Evolutionary conservation across 139 green algal genomes (phyloP).

Genomic region (Chlamydomonas incerta): DNA sequence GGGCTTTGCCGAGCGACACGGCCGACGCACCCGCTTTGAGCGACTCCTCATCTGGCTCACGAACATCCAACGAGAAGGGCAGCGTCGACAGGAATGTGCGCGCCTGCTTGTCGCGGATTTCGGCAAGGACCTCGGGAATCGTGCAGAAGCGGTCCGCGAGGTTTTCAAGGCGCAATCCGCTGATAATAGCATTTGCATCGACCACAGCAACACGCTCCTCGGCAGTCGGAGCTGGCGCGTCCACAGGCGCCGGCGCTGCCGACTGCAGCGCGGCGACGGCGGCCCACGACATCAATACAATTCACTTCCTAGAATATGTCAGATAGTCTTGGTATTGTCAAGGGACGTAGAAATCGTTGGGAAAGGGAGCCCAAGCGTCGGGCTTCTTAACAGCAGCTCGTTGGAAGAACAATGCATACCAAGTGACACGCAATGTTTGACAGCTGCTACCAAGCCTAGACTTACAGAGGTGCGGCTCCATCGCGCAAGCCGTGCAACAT

Average conservation of each 20-base stretch:
- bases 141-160: conserved; percentile 76
- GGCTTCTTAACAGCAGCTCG: too few relatives aligned
- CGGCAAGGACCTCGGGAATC: conserved; percentile 81
- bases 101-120: conserved; percentile 85
- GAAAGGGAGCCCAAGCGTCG: too few relatives aligned
- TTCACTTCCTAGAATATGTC: too few relatives aligned
- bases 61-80: conserved; percentile 70
- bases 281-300: not conserved
- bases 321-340: too few relatives aligned
- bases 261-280: conserved; percentile 19
- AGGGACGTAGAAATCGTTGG: too few relatives aligned
- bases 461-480: too few relatives aligned
- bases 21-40: conserved; percentile 71
- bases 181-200: conserved; percentile 93
- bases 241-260: not conserved
- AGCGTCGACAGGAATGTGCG: conserved; percentile 69
- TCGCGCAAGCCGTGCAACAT: too few relatives aligned
- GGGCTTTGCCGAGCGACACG: too few relatives aligned
- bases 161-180: conserved; percentile 64
- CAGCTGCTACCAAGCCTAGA: too few relatives aligned
- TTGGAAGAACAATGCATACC: too few relatives aligned
- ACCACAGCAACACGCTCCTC: conserved; percentile 64
- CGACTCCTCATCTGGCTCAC: conserved; percentile 79
- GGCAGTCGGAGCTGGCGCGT: not conserved
- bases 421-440: too few relatives aligned